phyloP scores from a whole-genome alignment of 1,284 basidiomycete genomes.

The Trametes polyzona region DNA sequence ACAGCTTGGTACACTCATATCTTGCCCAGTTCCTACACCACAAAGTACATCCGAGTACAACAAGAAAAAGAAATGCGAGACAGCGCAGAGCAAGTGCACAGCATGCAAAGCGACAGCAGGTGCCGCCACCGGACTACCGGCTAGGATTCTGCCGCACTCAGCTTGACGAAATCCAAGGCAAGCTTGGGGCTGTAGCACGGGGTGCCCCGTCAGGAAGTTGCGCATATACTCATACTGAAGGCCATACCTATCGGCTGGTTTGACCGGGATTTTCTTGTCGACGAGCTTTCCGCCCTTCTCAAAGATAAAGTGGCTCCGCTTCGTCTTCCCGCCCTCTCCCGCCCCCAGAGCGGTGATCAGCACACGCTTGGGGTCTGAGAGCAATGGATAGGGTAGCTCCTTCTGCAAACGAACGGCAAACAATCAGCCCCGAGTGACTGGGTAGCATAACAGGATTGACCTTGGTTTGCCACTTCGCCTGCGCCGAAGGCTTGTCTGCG shows the following conservation, averaged over 20 bases:
- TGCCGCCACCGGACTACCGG: not conserved
- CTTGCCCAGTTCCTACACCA: too few species aligned
- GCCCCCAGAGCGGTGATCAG: constrained; percentile 86
- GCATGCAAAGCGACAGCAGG: not conserved
- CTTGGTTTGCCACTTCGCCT: constrained; percentile 85
- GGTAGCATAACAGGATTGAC: constrained; percentile 41
- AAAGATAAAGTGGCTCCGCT: constrained; percentile 90
- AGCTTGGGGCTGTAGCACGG: constrained; percentile 26
- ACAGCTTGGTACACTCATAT: too few species aligned
- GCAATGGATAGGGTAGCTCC: constrained; percentile 79
- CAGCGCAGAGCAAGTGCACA: constrained; percentile 13
- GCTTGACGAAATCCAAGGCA: constrained; percentile 33
- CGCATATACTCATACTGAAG: too few species aligned
- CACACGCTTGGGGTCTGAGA: constrained; percentile 84
- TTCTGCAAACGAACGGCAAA: constrained; percentile 52
- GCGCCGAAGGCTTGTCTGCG: constrained; percentile 78
- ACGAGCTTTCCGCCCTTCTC: constrained; percentile 86
- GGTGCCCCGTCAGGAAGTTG: too few species aligned
- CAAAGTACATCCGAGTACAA: too few species aligned
- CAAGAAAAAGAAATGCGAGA: constrained; percentile 5
- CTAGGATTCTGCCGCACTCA: not conserved
- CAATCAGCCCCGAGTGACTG: not conserved
- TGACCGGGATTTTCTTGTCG: constrained; percentile 82
- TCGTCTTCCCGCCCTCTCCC: constrained; percentile 79
- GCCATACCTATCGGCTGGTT: constrained; percentile 78